Base-by-base conservation (phyloP, 2,329 filamentous ascomycete species). In the Monilinia fructigena region DNA sequence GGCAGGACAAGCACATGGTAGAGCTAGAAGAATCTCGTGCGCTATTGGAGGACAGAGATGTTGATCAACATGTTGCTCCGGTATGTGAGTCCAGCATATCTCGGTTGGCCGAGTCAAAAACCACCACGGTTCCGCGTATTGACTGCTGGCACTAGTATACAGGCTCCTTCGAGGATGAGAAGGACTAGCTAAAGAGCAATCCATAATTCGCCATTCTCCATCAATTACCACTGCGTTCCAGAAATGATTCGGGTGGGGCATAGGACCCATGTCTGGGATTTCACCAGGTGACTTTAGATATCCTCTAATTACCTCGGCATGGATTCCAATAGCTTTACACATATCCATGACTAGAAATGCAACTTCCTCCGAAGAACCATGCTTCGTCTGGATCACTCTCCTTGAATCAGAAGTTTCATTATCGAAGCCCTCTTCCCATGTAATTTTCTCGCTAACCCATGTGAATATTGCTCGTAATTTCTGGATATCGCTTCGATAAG, bases 161-260 rank as follows among this genome's bases (percentile, higher is more conserved):
- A 87, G 81, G 20, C 81, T 82, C 58, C 96, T 86, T 66, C 86
- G 88, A 12, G 95, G 94, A 74, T 98, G 92, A 0, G 94, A 97
- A 16, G 94, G 93, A 70, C 90, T 93, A 4, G 95, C 93, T 58
- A 99, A 82, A 47, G 92, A 96, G 76, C 92, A 95, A 77, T 99
- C 95, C 81, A 99, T 92, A 71, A 98, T 90, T 61, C 95, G 90
- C 95, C 95, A 99, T 78, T 97, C 93, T 28, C 91, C 89, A 77
- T 99, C 95, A 11, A 97, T 88, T 47, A 97, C 80, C 23, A 98
- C 92, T 0, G 92, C 89, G 73, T 99, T 99, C 95, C 95, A 99
- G 88, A 91, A 98, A 79, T 99, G 95, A 74, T 99, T 99, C 0
- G 94, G 85, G 40, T 89, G 87, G n/a, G 92, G 91, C 77, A 94